Conservation (phyloP, 805 yeast genomes). For the Pichia phayaonensis region DNA sequence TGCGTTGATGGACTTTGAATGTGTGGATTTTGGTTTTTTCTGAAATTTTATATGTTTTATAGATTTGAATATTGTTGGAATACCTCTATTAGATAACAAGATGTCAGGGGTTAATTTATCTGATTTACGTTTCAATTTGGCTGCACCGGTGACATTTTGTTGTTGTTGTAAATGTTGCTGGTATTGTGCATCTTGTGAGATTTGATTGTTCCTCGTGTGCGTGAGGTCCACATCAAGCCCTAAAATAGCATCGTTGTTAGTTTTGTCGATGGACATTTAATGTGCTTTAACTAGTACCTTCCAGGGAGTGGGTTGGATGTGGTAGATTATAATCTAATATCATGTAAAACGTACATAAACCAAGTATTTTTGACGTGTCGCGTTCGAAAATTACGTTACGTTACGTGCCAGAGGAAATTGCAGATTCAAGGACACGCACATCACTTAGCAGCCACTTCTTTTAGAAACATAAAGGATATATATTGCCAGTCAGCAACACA, state of each 20-base stretch:
- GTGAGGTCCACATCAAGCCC: slow-evolving; percentile 18
- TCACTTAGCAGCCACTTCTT: no score
- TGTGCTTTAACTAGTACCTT: no score
- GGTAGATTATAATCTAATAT: no score
- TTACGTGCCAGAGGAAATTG: no score
- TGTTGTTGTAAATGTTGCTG: neutral
- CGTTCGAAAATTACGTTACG: no score
- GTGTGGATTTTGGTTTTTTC: slow-evolving; percentile 1
- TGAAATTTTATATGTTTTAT: slow-evolving; percentile 30
- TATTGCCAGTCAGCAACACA: no score
- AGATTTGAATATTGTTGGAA: slow-evolving; percentile 41
- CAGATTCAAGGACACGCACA: neutral
- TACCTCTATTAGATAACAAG: slow-evolving; percentile 46
- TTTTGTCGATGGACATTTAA: slow-evolving; percentile 10
- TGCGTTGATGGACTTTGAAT: slow-evolving; percentile 15
- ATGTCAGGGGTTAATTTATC: slow-evolving; percentile 46
- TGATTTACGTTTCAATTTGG: slow-evolving; percentile 21
- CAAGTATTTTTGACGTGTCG: no score
- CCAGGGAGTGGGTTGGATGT: no score
- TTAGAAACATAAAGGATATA: no score
- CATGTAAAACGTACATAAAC: no score
- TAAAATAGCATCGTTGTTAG: slow-evolving; percentile 24
- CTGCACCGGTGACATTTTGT: neutral
- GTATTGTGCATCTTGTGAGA: neutral
- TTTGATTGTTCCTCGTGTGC: neutral